Base-by-base conservation (phyloP, 2,329 filamentous ascomycete species). In the Verticillium tricorpus region DNA sequence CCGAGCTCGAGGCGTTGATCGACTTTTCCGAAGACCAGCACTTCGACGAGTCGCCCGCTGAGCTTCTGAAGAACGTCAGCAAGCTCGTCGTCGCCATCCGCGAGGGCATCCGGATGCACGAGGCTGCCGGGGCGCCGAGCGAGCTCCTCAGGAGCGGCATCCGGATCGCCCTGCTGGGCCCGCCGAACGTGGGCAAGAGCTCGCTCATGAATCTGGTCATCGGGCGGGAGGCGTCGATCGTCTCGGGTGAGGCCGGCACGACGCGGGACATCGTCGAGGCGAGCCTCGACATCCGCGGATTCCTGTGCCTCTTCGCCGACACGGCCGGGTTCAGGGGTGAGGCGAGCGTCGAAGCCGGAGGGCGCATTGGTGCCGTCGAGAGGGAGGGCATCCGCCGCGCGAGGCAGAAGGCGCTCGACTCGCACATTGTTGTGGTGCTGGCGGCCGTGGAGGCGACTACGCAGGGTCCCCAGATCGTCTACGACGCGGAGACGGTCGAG, bases 21-120 rank as follows among this genome's bases (percentile, higher is more conserved):
- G 95, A 99, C 75, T 99, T 99, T 73, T 90, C 92, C 1, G 95
- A 99, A 73, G 95, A 98, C 70, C 94, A 99, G 76, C 91, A 98
- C 77, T 96, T 99, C 70, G 93, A 98, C 68, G 93, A 97, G 74
- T 89, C 91, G 2, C 90, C 92, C 0, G 77, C 82, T 0, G 84
- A 90, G 61, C 80, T 98, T 25, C 82, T 96, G 55, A 73, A 71
- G 0, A 92, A 88, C 57, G 91, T 97, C 34, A 83, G 86, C 1
- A 67, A 67, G 0, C 87, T 93, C 70, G 85, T 96, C 2, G 71
- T 74, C 1, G 73, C 70, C 0, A 84, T 98, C 61, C 78, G 87
- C 60, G 71, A 73, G 34, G 82, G 88, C 61, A 88, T 98, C 63
- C 77, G 79, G 15, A 74, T 86, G 35, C 91, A 97, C 74, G 85